Percentiles rank a stretch among this genome's conserved stretches.
phyloP scores from a whole-genome alignment of 2,329 filamentous ascomycete species.

The Madurella mycetomatis region DNA sequence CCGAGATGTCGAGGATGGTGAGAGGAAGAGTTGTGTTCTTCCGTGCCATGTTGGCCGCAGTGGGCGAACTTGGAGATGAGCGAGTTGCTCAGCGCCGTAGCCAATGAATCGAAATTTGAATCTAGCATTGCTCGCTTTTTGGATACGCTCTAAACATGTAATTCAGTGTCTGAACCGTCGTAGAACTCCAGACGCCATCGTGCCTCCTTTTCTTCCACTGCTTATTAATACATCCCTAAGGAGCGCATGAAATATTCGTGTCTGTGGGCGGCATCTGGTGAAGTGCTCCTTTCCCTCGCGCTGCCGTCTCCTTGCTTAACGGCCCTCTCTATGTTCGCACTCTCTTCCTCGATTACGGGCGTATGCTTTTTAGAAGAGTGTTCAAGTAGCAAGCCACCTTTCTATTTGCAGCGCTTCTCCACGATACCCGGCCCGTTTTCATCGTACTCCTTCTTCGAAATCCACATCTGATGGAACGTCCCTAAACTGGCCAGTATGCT shows the following conservation, averaged over 20 bases:
- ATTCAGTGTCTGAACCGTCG: background rate
- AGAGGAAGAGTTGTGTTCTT: conserved; percentile 12
- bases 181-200: background rate
- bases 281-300: too few relatives aligned
- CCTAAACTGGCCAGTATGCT: conserved; percentile 93
- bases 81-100: background rate
- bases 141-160: background rate
- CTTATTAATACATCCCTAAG: background rate
- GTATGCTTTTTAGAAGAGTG: background rate
- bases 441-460: conserved; percentile 94
- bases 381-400: background rate
- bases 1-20: conserved; percentile 66
- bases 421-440: conserved; percentile 88
- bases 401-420: conserved; percentile 89
- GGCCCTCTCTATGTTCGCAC: background rate
- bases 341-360: background rate
- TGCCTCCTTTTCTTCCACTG: background rate
- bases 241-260: too few relatives aligned
- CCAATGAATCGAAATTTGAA: background rate
- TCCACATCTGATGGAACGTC: conserved; percentile 99
- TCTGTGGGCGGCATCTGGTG: too few relatives aligned
- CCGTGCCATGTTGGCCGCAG: too few relatives aligned
- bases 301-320: background rate
- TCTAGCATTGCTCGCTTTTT: background rate
- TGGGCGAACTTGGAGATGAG: background rate